These are phyloP conservation scores for Claviceps sp. DNA, from an alignment of 2,329 filamentous ascomycete species.

Conservation along the genomic window DNA sequence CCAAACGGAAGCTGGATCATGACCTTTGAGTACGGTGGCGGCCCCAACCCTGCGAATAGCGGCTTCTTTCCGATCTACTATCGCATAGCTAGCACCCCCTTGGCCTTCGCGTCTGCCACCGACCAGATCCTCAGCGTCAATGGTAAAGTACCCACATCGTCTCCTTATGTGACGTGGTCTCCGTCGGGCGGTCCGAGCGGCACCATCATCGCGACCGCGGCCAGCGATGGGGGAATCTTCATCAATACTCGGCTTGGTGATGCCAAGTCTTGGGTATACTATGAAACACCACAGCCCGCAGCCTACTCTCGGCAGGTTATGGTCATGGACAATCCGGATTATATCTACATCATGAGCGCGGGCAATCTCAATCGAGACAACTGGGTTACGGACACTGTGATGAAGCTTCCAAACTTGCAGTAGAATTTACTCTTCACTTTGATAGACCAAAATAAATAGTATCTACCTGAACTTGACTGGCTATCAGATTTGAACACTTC, in stretches of 20 bases:
- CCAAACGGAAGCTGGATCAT: background rate
- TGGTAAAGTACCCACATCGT: background rate
- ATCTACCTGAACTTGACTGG: background rate
- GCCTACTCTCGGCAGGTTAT: background rate
- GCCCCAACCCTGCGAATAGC: background rate
- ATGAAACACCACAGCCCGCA: background rate
- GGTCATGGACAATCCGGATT: background rate
- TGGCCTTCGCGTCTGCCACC: background rate
- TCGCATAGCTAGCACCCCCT: background rate
- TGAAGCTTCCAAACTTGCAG: background rate
- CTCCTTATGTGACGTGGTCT: background rate
- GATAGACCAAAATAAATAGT: background rate
- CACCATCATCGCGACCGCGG: background rate
- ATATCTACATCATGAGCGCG: background rate
- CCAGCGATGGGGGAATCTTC: background rate
- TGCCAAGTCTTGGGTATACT: background rate
- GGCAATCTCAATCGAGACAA: background rate
- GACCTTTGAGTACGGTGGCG: conserved; percentile 1
- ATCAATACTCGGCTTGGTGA: background rate
- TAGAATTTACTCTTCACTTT: background rate
- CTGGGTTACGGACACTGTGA: background rate
- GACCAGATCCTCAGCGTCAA: background rate
- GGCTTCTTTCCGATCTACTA: background rate
- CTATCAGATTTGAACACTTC: background rate
- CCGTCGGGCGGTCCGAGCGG: background rate